Conservation (phyloP, 1,139 yeast genomes). For the Magnusiomyces sp. region DNA sequence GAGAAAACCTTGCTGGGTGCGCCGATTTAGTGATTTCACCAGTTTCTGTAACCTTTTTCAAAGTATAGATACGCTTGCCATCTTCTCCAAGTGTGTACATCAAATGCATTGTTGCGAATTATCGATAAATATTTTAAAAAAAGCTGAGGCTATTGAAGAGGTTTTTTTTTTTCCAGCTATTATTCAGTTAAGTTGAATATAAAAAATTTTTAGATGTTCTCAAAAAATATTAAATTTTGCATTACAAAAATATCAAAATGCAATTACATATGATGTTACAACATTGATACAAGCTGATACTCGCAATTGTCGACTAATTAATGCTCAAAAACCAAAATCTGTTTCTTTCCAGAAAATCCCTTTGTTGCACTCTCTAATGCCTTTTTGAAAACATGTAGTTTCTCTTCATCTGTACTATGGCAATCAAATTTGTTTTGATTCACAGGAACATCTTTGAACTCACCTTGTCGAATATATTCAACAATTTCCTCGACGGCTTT, state of each 20-base stretch:
- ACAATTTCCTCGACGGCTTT: slow-evolving; percentile 54
- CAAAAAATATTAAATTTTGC: too few species aligned
- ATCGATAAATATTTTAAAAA: background rate
- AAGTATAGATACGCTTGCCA: slow-evolving; percentile 93
- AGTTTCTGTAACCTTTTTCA: slow-evolving; percentile 65
- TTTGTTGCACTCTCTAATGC: slow-evolving; percentile 44
- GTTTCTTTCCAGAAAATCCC: slow-evolving; percentile 35
- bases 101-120: slow-evolving; percentile 91
- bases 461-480: slow-evolving; percentile 38
- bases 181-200: too few species aligned
- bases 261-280: too few species aligned
- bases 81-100: slow-evolving; percentile 94
- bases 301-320: too few species aligned
- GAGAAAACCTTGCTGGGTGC: slow-evolving; percentile 98
- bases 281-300: too few species aligned
- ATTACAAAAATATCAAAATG: too few species aligned
- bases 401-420: slow-evolving; percentile 39
- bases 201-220: too few species aligned
- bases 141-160: background rate
- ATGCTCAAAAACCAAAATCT: slow-evolving; percentile 24
- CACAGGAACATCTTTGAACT: slow-evolving; percentile 54
- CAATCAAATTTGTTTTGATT: slow-evolving; percentile 38
- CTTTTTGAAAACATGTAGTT: slow-evolving; percentile 42
- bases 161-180: too few species aligned
- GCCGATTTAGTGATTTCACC: slow-evolving; percentile 98